Base-by-base conservation (phyloP, 1,284 basidiomycete genomes). In the Cerioporus squamosus region DNA sequence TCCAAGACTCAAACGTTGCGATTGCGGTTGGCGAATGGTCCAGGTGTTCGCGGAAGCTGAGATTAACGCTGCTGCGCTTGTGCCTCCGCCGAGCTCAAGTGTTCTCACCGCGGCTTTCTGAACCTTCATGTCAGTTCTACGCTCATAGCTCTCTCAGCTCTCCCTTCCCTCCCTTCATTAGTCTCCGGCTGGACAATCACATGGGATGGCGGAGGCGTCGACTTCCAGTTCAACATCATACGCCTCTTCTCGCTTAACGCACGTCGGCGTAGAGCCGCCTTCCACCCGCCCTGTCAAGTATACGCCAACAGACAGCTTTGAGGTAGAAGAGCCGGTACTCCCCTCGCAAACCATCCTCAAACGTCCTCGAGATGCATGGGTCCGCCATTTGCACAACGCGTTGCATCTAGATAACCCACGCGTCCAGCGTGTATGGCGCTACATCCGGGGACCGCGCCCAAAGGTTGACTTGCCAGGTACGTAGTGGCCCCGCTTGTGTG, bases 381-480 rank as follows among this genome's bases (percentile, higher is more conserved):
- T 57, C 20, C 33, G 44, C 12, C 65, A 64, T 44, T 26, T 66
- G n/a, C 51, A 50, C 22, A 60, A 53, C 23, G 53, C 59, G 10
- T 61, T 72, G 26, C 64, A 57, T 47, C 50, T 57, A 33, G 53
- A 70, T 10, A 62, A 72, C 55, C 66, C 64, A 33, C 62, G 62
- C 43, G 53, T 67, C 14, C 62, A 59, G 39, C 70, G 66, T 44
- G 54, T 71, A 44, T 66, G 70, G 47, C 52, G 55, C 14, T 90
- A 85, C 66, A 53, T 84, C 47, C 78, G 80, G 65, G 88, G 89
- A 7, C 88, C 88, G 0, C 71, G 81, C 49, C 86, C 86, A 7
- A 86, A 84, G 68, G 70, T 79, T 26, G 80, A 85, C 63, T 69
- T 90, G 42, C 75, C 81, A 74, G 78, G 86, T 87, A 59, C 53